Conservation (phyloP, 352 stramenopile genomes). For the Globisporangium rhizosaccharum region DNA sequence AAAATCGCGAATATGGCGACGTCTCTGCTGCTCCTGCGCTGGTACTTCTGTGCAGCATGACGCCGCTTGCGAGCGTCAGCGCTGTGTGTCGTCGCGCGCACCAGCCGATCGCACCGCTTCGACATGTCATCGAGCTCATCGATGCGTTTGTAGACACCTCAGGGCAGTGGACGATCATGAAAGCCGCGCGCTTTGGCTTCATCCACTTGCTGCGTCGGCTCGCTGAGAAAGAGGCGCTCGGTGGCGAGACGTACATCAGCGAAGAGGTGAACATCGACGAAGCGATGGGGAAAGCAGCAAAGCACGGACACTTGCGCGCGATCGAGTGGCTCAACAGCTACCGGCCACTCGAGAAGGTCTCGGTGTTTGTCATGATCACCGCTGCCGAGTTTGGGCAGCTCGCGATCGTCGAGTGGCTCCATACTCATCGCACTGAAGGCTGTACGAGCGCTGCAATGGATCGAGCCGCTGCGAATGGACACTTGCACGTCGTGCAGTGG, state of each 20-base stretch:
- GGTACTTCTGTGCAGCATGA: neutral
- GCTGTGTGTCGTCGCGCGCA: slow-evolving; percentile 17
- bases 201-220: slow-evolving; percentile 37
- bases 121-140: slow-evolving; percentile 35
- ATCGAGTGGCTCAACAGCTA: slow-evolving; percentile 29
- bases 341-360: slow-evolving; percentile 23
- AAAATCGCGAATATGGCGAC: too few species aligned
- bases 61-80: slow-evolving; percentile 12
- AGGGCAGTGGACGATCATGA: slow-evolving; percentile 30
- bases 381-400: slow-evolving; percentile 28
- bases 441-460: slow-evolving; percentile 34
- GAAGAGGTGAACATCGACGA: slow-evolving; percentile 29
- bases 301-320: slow-evolving; percentile 22
- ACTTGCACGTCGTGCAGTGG: slow-evolving; percentile 33
- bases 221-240: slow-evolving; percentile 14
- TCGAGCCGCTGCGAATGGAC: slow-evolving; percentile 30
- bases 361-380: slow-evolving; percentile 35
- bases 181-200: slow-evolving; percentile 26
- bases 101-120: slow-evolving; percentile 19
- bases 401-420: slow-evolving; percentile 29
- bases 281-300: slow-evolving; percentile 32
- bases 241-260: slow-evolving; percentile 3
- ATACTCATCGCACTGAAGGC: slow-evolving; percentile 17
- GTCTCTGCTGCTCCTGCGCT: too few species aligned
- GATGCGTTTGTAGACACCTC: slow-evolving; percentile 31